Evolutionary conservation across 2,329 filamentous ascomycete species (phyloP), one percentile per base, ranked within the genome.

Genomic region (Cryphonectria japonica): DNA sequence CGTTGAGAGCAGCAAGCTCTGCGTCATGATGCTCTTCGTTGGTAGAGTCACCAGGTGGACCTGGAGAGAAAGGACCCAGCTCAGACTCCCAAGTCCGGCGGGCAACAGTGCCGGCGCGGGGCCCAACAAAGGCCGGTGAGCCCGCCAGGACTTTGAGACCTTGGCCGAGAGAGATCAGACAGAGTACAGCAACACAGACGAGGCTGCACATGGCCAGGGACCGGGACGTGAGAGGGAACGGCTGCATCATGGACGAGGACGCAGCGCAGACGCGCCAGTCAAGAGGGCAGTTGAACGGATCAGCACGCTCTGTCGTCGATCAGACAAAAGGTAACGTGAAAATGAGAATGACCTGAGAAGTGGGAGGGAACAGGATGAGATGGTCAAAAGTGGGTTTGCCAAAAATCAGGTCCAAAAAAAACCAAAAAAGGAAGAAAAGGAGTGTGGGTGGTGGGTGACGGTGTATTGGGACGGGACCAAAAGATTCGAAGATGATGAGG

Each of bases 361-460:
- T n/a, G 61, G 19, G 62, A 26, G 19, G 22, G 13, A 59, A 66
- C 65, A 67, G 60, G 50, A 64, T 66, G 67, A 69, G 26, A 66
- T 57, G 65, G 52, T 67, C 69, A 74, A 74, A 72, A 73, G 41
- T 52, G 59, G 64, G 50, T 63, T 67, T 52, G 26, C 73, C 73
- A 74, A 74, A 75, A 73, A 52, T 57, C 32, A 69, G 66, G 71
- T 72, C 71, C 73, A 71, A 71, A 52, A 46, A 29, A 46, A 41
- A 16, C 3, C 2, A 16, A 46, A 50, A 50, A 50, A n/a, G n/a
- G 22, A 50, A 50, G 37, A 1, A 43, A 50, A 50, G 2, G 8
- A 50, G 46, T 3, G 46, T 22, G 19, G 22, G 46, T n/a, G 46
- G 46, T n/a, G 52, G 46, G 46, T n/a, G 52, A 60, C 32, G 60